Evolutionary conservation across 2,329 filamentous ascomycete genomes (phyloP), one percentile per base, ranked within the genome.

Genomic region (Aspergillus fijiensis): DNA sequence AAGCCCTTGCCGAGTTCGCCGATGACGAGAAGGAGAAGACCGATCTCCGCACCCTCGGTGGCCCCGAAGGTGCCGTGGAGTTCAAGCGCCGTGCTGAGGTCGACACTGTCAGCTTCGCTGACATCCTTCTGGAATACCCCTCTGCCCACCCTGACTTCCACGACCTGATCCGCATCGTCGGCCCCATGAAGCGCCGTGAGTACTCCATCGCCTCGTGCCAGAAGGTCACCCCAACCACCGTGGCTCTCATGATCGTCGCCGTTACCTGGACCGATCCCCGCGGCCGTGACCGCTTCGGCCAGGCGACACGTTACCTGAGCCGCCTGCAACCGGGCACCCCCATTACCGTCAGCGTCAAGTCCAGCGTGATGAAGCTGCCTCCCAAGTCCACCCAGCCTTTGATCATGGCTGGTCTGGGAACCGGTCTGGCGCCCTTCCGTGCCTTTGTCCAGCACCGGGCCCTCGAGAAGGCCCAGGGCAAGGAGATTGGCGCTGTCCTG

Each of bases 121-220:
- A 99, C 71, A 83, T 99, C 39, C 83, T 99, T 23, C 84, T 92
- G 55, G 92, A 97, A 76, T 98, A 95, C 82, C 84, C 84, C 61
- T 97, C 94, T 52, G 95, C 95, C 1, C 93, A 89, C 69, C 95
- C 94, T 5, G 82, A 82, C 61, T 95, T 98, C 86, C 86, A 92
- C 72, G 92, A 98, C 69, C 89, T 99, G 59, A 85, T 90, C 64
- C 89, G 88, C 71, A 92, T 99, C 63, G 90, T 99, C 65, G 86
- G 84, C 65, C 94, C 95, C 12, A 88, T 96, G 82, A 99, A 99
- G 85, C 91, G 95, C 62, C 87, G 95, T 70, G 95, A 99, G 79
- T 99, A 99, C 84, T 96, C 92, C n/a, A 98, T 99, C 68, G 95
- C 95, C 21, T 98, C 95, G 3, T 95, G 92, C 58, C 95, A 99